Evolutionary conservation across 164 flowering plant species (phyloP), one percentile per base, ranked within the genome.

Genomic region (Vitis rupestris): DNA sequence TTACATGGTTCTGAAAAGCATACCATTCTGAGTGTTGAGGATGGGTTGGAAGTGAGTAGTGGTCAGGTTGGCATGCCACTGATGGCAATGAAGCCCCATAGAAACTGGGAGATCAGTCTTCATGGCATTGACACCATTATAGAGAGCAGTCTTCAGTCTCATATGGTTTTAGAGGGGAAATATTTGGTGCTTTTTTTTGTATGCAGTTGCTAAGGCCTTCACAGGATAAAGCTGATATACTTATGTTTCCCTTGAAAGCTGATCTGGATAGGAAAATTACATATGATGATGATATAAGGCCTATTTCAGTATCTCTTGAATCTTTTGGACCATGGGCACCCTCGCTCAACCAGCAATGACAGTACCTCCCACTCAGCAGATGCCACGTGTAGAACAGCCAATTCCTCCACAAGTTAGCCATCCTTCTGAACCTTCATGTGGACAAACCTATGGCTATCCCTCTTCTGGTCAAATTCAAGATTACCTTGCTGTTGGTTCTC

Each of bases 81-180:
- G 67, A 69, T 87, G 75, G 83, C 78, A 16, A 63, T 90, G 69
- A 88, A 80, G 76, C 91, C 92, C 29, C 81, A 69, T 65, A 60
- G 69, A 48, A 82, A 73, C 65, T 93, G 95, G 97, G 84, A 78
- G 67, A 73, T 69, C 23, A 78, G 64, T 71, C 84, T 94, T 72
- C 82, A 65, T 15, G 72, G 74, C 60, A 72, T 79, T 75, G 91
- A 81, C 69, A 71, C 79, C 27, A 59, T 88, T 61, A 67, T 88
- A 17, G 94, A 88, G 62, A 70, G 27, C 86, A 29, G 83, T 88
- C 49, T 70, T 23, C 27, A 23, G 27, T 88, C 55, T 72, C 84
- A 27, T 60, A 27, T 60, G 79, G 73, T 53, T 67, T 70, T 9
- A 71, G 77, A 52, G 90, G 86, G 11, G 77, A 78, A 63, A 44